Conservation (phyloP, 1,284 basidiomycete genomes). For the Mycena sp. region DNA sequence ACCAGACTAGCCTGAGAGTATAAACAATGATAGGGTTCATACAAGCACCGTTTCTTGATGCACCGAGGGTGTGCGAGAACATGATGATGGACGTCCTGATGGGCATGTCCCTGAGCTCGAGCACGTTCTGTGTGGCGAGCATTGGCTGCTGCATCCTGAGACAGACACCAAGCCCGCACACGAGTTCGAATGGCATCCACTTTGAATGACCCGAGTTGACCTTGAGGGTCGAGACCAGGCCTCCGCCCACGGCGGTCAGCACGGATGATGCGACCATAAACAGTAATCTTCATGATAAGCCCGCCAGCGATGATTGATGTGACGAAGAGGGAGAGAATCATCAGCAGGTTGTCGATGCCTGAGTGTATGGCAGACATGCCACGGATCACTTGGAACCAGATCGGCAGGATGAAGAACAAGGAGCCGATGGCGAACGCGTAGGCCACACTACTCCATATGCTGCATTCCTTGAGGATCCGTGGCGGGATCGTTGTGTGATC, state of each 20-base stretch:
- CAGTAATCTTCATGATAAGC: background rate
- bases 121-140: background rate
- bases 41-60: too few species aligned
- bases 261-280: background rate
- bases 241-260: background rate
- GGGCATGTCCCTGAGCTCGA: background rate
- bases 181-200: slow-evolving; percentile 1
- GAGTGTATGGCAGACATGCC: background rate
- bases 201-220: background rate
- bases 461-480: background rate
- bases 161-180: slow-evolving; percentile 3
- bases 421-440: background rate
- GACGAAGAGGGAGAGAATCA: slow-evolving; percentile 6
- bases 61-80: background rate
- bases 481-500: slow-evolving; percentile 16
- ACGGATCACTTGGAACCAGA: slow-evolving; percentile 15
- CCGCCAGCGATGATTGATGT: slow-evolving; percentile 15
- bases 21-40: too few species aligned
- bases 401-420: slow-evolving; percentile 1
- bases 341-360: background rate
- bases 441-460: slow-evolving; percentile 1
- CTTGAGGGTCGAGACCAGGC: slow-evolving; percentile 4
- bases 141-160: slow-evolving; percentile 4
- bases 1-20: too few species aligned
- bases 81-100: background rate